Percentiles rank a stretch among this genome's conserved stretches.
Evolutionary conservation across 805 yeast genomes (phyloP).

Genomic region (Candida berthetii): DNA sequence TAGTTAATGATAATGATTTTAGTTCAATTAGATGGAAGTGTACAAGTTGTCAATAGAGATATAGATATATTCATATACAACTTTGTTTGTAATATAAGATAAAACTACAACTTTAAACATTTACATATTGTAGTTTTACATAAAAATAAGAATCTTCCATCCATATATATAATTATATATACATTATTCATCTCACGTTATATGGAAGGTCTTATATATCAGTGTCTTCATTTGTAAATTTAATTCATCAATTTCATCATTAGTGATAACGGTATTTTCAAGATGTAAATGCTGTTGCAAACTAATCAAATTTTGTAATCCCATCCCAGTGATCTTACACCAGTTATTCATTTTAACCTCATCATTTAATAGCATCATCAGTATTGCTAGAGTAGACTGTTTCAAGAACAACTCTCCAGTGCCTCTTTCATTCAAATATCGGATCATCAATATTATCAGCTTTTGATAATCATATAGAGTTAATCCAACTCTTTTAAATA

Average conservation of each 20-base stretch:
- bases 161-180: background rate
- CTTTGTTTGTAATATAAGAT: too few species aligned
- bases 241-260: background rate
- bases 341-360: background rate
- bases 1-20: background rate
- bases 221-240: constrained; percentile 1
- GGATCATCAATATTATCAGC: constrained; percentile 1
- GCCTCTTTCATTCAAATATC: background rate
- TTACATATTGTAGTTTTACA: too few species aligned
- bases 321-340: background rate
- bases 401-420: background rate
- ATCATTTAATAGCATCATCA: background rate
- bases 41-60: too few species aligned
- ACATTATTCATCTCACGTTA: background rate
- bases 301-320: background rate
- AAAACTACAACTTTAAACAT: too few species aligned
- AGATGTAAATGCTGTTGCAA: background rate
- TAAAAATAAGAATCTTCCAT: too few species aligned
- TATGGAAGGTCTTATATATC: background rate
- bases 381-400: background rate
- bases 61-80: too few species aligned
- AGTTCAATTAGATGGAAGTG: background rate
- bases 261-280: background rate
- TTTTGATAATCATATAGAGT: constrained; percentile 1
- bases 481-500: background rate